Evolutionary conservation across 2,329 filamentous ascomycete species (phyloP).

Genomic region (Drechslerella stenobrocha): DNA sequence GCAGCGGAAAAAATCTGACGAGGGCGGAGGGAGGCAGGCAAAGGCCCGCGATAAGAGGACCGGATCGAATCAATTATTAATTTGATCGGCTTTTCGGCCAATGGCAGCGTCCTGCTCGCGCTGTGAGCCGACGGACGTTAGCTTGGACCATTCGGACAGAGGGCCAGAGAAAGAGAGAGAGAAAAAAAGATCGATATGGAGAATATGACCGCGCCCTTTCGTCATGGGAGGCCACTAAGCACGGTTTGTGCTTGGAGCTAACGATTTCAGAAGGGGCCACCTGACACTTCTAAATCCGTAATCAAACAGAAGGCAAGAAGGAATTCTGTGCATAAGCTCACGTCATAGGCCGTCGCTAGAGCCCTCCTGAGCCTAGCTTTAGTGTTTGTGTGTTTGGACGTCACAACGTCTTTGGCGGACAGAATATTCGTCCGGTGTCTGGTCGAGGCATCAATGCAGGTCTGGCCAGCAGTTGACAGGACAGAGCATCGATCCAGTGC

Average conservation of each 20-base stretch:
- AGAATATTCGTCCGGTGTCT: too few relatives aligned
- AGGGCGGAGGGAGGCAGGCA: too few relatives aligned
- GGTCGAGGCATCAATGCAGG: not conserved
- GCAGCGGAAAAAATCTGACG: not conserved
- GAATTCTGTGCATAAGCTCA: constrained; percentile 48
- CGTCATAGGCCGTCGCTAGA: constrained; percentile 43
- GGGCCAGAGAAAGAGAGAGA: not conserved
- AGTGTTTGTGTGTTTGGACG: constrained; percentile 22
- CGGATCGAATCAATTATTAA: constrained; percentile 1
- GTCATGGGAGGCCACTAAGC: constrained; percentile 23
- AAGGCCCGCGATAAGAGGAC: constrained; percentile 4
- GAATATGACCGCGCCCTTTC: constrained; percentile 32
- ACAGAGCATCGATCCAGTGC: not conserved
- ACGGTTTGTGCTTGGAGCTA: constrained; percentile 22
- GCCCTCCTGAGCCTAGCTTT: constrained; percentile 21
- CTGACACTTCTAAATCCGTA: constrained; percentile 49
- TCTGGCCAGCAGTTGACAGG: constrained; percentile 1
- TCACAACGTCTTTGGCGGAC: constrained; percentile 18
- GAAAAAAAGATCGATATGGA: not conserved
- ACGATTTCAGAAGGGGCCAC: constrained; percentile 49
- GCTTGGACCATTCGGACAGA: not conserved
- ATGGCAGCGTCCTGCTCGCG: constrained; percentile 9
- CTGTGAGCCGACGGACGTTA: not conserved
- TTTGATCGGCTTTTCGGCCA: constrained; percentile 11
- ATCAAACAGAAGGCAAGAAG: constrained; percentile 47